phyloP scores from a whole-genome alignment of 2,329 filamentous ascomycete species.

The Penicillium decumbens region DNA sequence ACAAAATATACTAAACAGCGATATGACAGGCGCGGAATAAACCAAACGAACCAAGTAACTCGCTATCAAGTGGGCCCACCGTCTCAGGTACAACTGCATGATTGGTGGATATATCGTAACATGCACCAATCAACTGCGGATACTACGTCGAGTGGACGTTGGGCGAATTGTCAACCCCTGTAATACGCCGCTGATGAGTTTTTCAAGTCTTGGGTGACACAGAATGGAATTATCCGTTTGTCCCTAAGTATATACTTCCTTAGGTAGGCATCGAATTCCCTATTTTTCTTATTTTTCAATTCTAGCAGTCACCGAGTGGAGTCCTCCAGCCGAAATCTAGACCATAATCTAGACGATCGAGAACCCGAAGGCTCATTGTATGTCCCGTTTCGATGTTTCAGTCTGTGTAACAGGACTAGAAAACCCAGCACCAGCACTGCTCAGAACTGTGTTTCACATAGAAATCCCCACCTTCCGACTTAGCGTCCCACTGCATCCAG shows the following conservation, averaged over 20 bases:
- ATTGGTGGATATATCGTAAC: background rate
- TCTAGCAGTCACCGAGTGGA: no score
- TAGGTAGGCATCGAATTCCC: no score
- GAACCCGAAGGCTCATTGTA: background rate
- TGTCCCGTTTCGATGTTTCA: slow-evolving; percentile 2
- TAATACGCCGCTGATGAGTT: background rate
- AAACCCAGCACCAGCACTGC: background rate
- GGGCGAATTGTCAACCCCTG: no score
- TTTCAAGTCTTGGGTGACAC: background rate
- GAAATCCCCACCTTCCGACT: background rate
- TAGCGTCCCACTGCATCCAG: background rate
- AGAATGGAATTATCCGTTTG: no score
- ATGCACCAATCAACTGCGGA: background rate
- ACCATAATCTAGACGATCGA: background rate
- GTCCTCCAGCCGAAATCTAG: no score
- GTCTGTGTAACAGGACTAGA: background rate
- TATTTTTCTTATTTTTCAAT: no score
- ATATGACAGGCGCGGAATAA: background rate
- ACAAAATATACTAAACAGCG: background rate
- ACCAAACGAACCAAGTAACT: background rate
- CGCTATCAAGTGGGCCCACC: background rate
- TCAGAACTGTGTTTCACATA: background rate
- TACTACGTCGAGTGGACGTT: background rate
- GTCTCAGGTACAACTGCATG: background rate
- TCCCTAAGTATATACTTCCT: no score